phyloP scores from a whole-genome alignment of 768 basidiomycete genomes.

The Mycena vitilis region DNA sequence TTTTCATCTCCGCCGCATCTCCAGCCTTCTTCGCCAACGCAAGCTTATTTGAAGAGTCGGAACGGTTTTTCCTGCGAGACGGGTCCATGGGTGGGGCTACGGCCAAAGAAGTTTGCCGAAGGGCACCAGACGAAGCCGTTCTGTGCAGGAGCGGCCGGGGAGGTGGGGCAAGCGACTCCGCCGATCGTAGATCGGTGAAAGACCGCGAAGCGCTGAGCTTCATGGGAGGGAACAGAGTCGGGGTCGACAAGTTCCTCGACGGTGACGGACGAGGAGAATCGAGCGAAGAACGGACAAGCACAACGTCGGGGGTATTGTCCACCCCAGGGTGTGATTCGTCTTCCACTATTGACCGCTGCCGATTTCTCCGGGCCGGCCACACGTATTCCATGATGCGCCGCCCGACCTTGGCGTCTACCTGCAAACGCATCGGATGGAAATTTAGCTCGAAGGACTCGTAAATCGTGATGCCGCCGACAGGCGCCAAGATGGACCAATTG shows the following conservation, averaged over 20 bases:
- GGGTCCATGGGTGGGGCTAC: constrained; percentile 31
- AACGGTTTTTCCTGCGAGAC: constrained; percentile 26
- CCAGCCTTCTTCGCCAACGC: constrained; percentile 48
- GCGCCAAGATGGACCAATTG: constrained; percentile 86
- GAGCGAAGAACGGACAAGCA: constrained; percentile 56
- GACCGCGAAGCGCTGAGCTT: constrained; percentile 73
- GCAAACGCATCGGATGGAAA: constrained; percentile 88
- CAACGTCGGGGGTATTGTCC: constrained; percentile 27
- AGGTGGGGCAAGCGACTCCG: constrained; percentile 45
- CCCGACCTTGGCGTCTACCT: constrained; percentile 87
- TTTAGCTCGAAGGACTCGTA: constrained; percentile 85
- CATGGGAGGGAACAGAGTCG: constrained; percentile 52
- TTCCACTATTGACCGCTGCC: constrained; percentile 42
- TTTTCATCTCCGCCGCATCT: constrained; percentile 86
- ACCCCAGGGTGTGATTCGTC: constrained; percentile 19
- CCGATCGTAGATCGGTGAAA: constrained; percentile 73
- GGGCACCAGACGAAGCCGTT: constrained; percentile 55
- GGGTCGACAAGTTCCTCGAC: constrained; percentile 42
- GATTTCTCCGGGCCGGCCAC: constrained; percentile 74
- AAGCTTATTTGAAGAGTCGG: constrained; percentile 24
- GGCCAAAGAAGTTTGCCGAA: constrained; percentile 36
- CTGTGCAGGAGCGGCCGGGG: constrained; percentile 47
- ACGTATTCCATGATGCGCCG: constrained; percentile 89
- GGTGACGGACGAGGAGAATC: constrained; percentile 58
- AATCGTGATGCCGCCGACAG: constrained; percentile 94